Base-by-base conservation (phyloP, 2,329 filamentous ascomycete species). In the Teratosphaeria zuluensis region DNA sequence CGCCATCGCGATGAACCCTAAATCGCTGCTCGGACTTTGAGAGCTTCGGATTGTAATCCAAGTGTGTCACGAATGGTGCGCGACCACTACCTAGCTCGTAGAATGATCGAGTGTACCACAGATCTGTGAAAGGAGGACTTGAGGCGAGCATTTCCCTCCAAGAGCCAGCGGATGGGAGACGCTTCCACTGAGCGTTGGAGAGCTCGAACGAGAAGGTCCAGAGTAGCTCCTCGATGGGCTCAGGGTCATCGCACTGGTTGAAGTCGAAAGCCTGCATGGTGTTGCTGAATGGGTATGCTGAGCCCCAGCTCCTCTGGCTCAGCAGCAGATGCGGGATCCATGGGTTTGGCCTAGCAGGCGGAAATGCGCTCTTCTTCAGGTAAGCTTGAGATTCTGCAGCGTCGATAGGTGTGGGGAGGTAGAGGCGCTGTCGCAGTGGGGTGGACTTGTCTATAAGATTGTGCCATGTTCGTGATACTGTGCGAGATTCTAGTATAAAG, bases 191-290 rank as follows among this genome's bases (percentile, higher is more conserved):
- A 1, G 59, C 42, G 7, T 57, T 28, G 24, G 58, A 60, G 12
- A 65, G 56, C 42, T 66, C 63, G 51, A 66, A 56, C 7, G 58
- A 58, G 59, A 66, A 66, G 2, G 58, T 66, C 64, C 63, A 66
- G 56, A 56, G 54, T 28, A 59, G 56, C 4, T 63, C 60, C 24
- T 55, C 33, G 1, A 58, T 55, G 12, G 62, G 60, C 30, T 58
- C 30, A 42, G 64, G 60, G 32, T 60, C 33, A 14, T 35, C 33
- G 33, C 33, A 35, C 33, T 35, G 33, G 14, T 35, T 35, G 33
- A 35, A 35, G 33, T 35, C 33, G 33, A 35, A 35, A 2, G 33
- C 33, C 14, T 54, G 32, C 48, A 59, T n/a, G 21, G 59, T 33
- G 38, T 55, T 61, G 46, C 62, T 61, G 53, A 66, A 65, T 6